Base-by-base conservation (phyloP, 2,329 filamentous ascomycete species). In the Falciphora oryzae region DNA sequence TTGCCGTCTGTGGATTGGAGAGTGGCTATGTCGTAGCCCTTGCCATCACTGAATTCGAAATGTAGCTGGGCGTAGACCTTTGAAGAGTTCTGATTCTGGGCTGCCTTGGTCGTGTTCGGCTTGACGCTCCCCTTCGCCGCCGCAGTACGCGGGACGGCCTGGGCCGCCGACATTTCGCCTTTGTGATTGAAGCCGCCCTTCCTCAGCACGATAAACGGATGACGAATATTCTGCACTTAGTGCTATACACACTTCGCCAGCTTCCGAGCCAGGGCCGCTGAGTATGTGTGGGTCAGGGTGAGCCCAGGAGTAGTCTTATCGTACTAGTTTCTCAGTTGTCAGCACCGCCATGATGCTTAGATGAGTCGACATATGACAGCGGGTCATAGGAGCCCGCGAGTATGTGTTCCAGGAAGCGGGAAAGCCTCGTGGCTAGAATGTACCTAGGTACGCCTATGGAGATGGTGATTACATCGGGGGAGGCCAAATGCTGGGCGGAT, bases 21-120 rank as follows among this genome's bases (percentile, higher is more conserved):
- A 8, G 61, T 22, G 28, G 50, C 32, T 18, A 63, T 50, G 8
- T 63, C 61, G 4, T 63, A 63, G 44, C 44, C 61, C 22, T 57
- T 57, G 44, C 61, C 61, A 38, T 63, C 61, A 31, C 61, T 63
- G 53, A 57, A 63, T n/a, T 63, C 61, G 61, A 63, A 63, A 14
- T 57, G 29, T 11, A 63, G 50, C 29, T 63, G 38, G 31, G 61
- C 31, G 56, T 63, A 63, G 25, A 57, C 28, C 28, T 63, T 63
- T 27, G 59, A 5, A n/a, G 44, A 22, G 7, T n/a, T 53, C 44
- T 22, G 44, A n/a, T 22, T 53, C 44, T 53, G 44, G 6, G 38
- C 35, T 50, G 27, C 61, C 38, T 53, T 62, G 5, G 14, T 35
- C 5, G 28, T 29, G 61, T 14, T 53, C 25, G 61, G 14, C 25